phyloP scores from a whole-genome alignment of 225 moss, liverwort and hornwort species.

The Takakia lepidozioides region DNA sequence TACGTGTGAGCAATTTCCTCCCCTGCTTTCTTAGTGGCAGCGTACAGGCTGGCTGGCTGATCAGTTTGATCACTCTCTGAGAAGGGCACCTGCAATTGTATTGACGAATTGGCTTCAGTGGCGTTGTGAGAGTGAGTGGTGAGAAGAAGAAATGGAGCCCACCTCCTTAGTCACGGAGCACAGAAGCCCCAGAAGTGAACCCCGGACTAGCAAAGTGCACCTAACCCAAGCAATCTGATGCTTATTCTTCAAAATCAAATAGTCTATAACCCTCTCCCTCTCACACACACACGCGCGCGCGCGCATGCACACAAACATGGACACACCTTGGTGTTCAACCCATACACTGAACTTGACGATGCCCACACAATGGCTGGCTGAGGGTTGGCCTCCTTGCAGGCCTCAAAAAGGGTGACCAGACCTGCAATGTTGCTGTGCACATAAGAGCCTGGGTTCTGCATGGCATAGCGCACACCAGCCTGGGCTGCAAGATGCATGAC shows the following conservation, averaged over 20 bases:
- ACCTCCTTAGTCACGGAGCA: too few species aligned
- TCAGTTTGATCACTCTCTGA: slow-evolving; percentile 57
- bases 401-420: slow-evolving; percentile 55
- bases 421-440: slow-evolving; percentile 56
- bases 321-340: slow-evolving; percentile 51
- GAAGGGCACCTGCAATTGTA: slow-evolving; percentile 38
- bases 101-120: too few species aligned
- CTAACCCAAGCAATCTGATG: too few species aligned
- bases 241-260: too few species aligned
- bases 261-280: too few species aligned
- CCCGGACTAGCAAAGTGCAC: too few species aligned
- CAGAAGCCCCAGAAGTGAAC: too few species aligned
- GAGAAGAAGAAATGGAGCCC: too few species aligned
- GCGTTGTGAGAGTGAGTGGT: too few species aligned
- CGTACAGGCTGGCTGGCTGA: slow-evolving; percentile 57
- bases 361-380: slow-evolving; percentile 63
- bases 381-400: slow-evolving; percentile 54
- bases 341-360: slow-evolving; percentile 60
- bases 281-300: too few species aligned
- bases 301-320: too few species aligned
- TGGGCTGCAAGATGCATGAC: slow-evolving; percentile 60
- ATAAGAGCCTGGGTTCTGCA: slow-evolving; percentile 58
- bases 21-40: slow-evolving; percentile 61
- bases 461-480: slow-evolving; percentile 58
- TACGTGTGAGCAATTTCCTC: slow-evolving; percentile 58